Conservation (phyloP, 2,329 filamentous ascomycete genomes). For the Exophiala xenobiotica region DNA sequence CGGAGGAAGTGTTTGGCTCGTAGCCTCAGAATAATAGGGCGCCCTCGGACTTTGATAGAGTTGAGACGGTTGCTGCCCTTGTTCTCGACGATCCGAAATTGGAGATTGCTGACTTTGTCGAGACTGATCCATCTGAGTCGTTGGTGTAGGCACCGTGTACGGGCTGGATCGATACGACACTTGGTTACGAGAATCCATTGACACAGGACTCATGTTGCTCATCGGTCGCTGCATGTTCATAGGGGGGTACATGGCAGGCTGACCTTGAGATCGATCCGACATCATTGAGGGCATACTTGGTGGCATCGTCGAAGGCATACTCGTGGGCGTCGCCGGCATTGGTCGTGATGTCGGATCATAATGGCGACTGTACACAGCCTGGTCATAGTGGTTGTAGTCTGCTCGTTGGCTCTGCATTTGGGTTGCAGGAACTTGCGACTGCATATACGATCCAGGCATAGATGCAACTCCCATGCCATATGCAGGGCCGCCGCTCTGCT, state of each 20-base stretch:
- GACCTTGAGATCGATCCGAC: constrained; percentile 22
- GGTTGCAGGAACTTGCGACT: constrained; percentile 19
- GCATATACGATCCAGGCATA: constrained; percentile 26
- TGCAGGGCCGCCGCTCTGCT: constrained; percentile 19
- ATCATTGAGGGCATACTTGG: constrained; percentile 27
- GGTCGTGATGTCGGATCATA: constrained; percentile 28
- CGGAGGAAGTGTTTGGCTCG: constrained; percentile 14
- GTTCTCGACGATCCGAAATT: constrained; percentile 22
- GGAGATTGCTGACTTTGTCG: constrained; percentile 29
- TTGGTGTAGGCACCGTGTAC: constrained; percentile 22
- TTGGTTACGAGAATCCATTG: constrained; percentile 25
- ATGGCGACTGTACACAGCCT: constrained; percentile 24
- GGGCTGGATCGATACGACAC: constrained; percentile 25
- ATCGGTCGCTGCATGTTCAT: constrained; percentile 29
- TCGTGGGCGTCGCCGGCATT: constrained; percentile 26
- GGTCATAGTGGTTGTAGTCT: constrained; percentile 30
- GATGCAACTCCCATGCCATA: constrained; percentile 27
- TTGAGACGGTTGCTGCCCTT: constrained; percentile 16
- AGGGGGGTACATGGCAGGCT: constrained; percentile 29
- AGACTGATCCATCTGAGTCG: constrained; percentile 22
- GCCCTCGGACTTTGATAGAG: constrained; percentile 24
- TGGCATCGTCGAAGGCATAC: constrained; percentile 27
- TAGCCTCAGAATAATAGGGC: constrained; percentile 21
- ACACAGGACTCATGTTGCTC: constrained; percentile 29
- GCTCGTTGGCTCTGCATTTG: constrained; percentile 24